Evolutionary conservation across 345 rosid species (phyloP).

Genomic region (Alliaria petiolata): DNA sequence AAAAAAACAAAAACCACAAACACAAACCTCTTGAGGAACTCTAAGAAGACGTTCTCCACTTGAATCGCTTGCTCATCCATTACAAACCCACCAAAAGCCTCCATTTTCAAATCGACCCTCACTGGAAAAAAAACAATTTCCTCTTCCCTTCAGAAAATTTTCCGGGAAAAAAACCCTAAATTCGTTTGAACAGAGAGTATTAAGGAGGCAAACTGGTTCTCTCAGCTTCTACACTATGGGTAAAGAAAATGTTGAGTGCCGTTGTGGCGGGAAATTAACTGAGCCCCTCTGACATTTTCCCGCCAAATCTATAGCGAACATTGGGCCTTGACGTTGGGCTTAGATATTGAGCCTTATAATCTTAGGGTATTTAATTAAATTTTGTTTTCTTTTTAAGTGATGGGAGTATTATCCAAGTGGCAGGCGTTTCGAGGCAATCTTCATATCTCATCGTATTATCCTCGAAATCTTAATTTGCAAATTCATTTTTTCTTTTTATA

Average conservation of each 20-base stretch:
- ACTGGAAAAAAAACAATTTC: not conserved
- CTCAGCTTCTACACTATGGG: not conserved
- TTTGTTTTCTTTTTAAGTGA: not conserved
- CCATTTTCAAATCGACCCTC: constrained; percentile 37
- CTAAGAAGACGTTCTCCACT: constrained; percentile 86
- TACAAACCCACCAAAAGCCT: constrained; percentile 63
- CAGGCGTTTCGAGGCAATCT: constrained; percentile 2
- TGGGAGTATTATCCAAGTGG: constrained; percentile 18
- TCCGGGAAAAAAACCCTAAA: constrained; percentile 21
- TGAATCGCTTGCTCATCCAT: constrained; percentile 77
- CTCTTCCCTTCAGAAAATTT: not conserved
- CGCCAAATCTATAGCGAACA: constrained; percentile 6
- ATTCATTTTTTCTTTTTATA: not conserved
- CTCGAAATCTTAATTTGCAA: not conserved
- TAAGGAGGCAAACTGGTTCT: not conserved
- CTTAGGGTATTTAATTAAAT: not conserved
- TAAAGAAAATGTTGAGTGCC: not conserved
- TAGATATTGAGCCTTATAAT: not conserved
- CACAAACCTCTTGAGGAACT: constrained; percentile 74
- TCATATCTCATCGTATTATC: not conserved
- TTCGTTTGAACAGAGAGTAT: not conserved
- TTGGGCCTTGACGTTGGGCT: too few species aligned
- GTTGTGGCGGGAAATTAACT: constrained; percentile 33
- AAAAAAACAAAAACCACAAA: not conserved
- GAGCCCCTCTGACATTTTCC: constrained; percentile 15